Conservation (phyloP, 306 rosid genomes). For the Lathyrus tuberosus region DNA sequence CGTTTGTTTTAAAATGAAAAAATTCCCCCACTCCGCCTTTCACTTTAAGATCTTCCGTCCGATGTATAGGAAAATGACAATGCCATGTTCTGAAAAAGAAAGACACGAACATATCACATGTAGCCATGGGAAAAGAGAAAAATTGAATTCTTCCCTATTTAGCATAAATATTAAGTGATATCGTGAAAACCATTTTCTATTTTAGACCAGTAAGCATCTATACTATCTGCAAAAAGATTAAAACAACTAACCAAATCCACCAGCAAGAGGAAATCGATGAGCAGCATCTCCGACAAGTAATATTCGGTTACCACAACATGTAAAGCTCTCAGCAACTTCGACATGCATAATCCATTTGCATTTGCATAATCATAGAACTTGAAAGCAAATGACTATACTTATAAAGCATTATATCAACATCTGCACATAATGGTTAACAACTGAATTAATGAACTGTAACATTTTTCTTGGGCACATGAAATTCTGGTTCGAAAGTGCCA, state of each 20-base stretch:
- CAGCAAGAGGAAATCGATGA: constrained; percentile 98
- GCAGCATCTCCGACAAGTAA: constrained; percentile 96
- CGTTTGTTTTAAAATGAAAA: constrained; percentile 6
- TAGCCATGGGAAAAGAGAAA: constrained; percentile 21
- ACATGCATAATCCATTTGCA: constrained; percentile 99
- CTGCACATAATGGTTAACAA: too few relatives aligned
- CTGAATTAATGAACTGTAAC: too few relatives aligned
- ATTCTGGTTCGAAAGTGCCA: too few relatives aligned
- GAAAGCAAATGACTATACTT: too few relatives aligned
- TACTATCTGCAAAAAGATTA: constrained; percentile 29
- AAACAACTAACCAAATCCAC: constrained; percentile 87
- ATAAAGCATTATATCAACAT: too few relatives aligned
- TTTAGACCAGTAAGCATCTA: constrained; percentile 19
- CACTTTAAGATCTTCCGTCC: constrained; percentile 1
- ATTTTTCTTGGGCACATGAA: too few relatives aligned
- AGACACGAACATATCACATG: background rate
- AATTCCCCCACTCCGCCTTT: background rate
- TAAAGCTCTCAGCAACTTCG: constrained; percentile 89
- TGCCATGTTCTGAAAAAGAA: constrained; percentile 19
- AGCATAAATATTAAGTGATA: constrained; percentile 22
- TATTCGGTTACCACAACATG: constrained; percentile 56
- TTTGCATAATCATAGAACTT: too few relatives aligned
- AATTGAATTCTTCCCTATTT: constrained; percentile 9
- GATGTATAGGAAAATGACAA: constrained; percentile 5
- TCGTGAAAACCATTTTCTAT: constrained; percentile 7